Evolutionary conservation across 306 rosid species (phyloP).

Genomic region (Pyrus bretschneideri): DNA sequence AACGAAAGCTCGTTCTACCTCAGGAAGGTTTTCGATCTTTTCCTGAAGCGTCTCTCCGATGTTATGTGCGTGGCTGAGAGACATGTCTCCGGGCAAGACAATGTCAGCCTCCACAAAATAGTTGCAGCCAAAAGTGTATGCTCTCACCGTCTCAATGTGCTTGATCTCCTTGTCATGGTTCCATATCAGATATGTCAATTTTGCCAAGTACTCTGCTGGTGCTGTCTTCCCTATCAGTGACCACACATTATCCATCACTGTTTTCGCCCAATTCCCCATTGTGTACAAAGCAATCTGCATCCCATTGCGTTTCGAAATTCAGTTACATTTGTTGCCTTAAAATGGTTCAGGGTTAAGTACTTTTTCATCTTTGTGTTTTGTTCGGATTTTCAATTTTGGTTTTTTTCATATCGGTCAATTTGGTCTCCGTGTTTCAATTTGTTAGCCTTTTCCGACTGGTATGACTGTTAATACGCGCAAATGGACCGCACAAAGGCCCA

Average conservation of each 20-base stretch:
- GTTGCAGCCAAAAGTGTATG: constrained; percentile 66
- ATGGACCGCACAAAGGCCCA: too few relatives aligned
- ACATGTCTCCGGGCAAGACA: constrained; percentile 56
- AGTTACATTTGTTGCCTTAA: not conserved
- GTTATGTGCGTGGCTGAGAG: constrained; percentile 63
- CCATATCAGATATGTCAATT: constrained; percentile 76
- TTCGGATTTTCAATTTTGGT: not conserved
- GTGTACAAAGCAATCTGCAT: constrained; percentile 83
- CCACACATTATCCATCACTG: constrained; percentile 85
- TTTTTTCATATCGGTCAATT: not conserved
- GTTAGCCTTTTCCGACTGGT: not conserved
- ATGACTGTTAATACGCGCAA: too few relatives aligned
- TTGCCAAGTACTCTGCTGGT: constrained; percentile 77
- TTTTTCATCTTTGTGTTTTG: not conserved
- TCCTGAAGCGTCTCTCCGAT: constrained; percentile 88
- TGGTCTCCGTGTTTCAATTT: not conserved
- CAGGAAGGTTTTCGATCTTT: constrained; percentile 71
- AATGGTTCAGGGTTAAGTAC: not conserved
- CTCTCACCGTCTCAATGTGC: constrained; percentile 74
- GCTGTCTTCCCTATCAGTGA: constrained; percentile 77
- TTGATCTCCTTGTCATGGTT: constrained; percentile 68
- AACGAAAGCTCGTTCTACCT: constrained; percentile 86
- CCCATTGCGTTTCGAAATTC: not conserved
- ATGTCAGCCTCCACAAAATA: constrained; percentile 89
- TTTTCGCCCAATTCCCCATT: constrained; percentile 74